These are phyloP conservation scores for Ogataea paradorogensis DNA, from an alignment of 805 yeast species.

Conservation along the genomic window DNA sequence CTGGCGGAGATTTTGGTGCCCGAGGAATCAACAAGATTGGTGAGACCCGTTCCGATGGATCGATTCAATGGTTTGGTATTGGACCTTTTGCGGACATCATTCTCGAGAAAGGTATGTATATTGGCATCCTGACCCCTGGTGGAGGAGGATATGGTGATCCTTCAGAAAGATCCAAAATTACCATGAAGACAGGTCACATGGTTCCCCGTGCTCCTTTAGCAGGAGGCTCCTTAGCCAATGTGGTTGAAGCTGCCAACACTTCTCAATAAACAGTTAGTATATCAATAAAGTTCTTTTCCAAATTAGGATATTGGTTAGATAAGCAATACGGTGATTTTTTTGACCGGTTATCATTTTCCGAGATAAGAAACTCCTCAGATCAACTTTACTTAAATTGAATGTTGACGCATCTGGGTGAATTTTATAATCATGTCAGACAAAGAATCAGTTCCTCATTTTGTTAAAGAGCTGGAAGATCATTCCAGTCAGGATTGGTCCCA, in stretches of 20 bases:
- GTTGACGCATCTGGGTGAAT: neutral
- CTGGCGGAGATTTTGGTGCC: slow-evolving; percentile 52
- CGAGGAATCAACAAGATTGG: slow-evolving; percentile 38
- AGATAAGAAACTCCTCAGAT: slow-evolving; percentile 4
- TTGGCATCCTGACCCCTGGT: slow-evolving; percentile 8
- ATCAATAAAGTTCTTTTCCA: neutral
- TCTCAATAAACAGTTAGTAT: slow-evolving; percentile 8
- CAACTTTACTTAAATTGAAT: neutral
- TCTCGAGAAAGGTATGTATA: slow-evolving; percentile 8
- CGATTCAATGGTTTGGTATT: slow-evolving; percentile 8
- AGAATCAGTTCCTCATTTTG: neutral
- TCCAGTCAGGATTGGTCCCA: slow-evolving; percentile 16
- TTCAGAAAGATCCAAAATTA: slow-evolving; percentile 1
- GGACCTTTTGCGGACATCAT: slow-evolving; percentile 8
- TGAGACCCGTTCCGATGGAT: slow-evolving; percentile 8
- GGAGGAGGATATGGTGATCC: slow-evolving; percentile 12
- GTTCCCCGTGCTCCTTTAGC: slow-evolving; percentile 19
- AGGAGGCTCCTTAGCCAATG: slow-evolving; percentile 21
- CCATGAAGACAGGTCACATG: slow-evolving; percentile 5
- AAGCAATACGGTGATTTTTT: neutral
- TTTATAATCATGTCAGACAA: slow-evolving; percentile 5
- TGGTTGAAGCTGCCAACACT: slow-evolving; percentile 24
- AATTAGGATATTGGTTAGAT: neutral
- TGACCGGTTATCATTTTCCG: slow-evolving; percentile 9
- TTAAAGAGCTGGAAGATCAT: neutral